Percentiles rank a stretch among this genome's conserved stretches.
These are phyloP conservation scores for Suhomyces coccinellae DNA, from an alignment of 1,139 yeast genomes.

Conservation along the genomic window DNA sequence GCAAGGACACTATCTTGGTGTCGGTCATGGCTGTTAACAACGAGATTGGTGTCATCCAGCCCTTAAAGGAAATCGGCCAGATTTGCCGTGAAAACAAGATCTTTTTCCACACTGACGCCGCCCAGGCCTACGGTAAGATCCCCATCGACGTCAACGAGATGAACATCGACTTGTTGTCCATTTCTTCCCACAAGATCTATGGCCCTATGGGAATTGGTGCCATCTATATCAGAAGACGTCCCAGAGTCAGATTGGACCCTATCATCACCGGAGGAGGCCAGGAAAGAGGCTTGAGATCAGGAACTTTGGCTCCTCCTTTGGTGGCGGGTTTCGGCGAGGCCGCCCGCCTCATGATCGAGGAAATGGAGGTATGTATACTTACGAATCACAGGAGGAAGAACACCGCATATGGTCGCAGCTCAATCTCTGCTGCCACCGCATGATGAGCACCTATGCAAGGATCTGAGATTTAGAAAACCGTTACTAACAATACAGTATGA, in stretches of 20 bases:
- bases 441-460: constrained; percentile 22
- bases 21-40: constrained; percentile 98
- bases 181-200: constrained; percentile 93
- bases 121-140: constrained; percentile 96
- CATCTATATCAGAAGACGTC: constrained; percentile 91
- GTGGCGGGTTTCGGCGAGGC: constrained; percentile 98
- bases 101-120: constrained; percentile 98
- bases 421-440: constrained; percentile 9
- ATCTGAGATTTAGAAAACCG: constrained; percentile 17
- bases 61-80: constrained; percentile 88
- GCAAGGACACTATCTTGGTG: constrained; percentile 88
- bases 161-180: constrained; percentile 91
- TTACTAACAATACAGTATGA: constrained; percentile 51
- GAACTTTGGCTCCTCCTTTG: constrained; percentile 94
- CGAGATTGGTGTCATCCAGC: constrained; percentile 97
- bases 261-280: constrained; percentile 98
- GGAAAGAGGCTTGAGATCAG: constrained; percentile 96
- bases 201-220: constrained; percentile 99
- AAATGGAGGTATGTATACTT: constrained; percentile 46
- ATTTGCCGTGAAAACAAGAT: constrained; percentile 85
- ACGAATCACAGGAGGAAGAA: constrained; percentile 10
- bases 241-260: constrained; percentile 96
- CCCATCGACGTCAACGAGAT: constrained; percentile 89
- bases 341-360: constrained; percentile 76
- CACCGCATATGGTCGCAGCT: constrained; percentile 2